Base-by-base conservation (phyloP, 371 early-diverging fungal genomes). In the Thermomucor indicae-seudaticae region DNA sequence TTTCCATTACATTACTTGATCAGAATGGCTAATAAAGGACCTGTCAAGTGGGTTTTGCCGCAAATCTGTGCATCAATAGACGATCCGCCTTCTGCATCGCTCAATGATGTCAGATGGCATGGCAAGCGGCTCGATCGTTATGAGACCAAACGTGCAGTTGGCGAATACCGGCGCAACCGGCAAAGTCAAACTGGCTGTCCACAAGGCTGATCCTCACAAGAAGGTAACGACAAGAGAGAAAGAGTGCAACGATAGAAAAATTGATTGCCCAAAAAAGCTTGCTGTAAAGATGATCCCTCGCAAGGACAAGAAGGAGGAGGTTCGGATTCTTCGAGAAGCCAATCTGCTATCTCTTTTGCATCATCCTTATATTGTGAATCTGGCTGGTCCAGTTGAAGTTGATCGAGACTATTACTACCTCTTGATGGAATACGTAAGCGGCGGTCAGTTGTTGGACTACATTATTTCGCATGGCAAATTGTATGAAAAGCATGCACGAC, bases 141-240 rank as follows among this genome's bases (percentile, higher is more conserved):
- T n/a, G 37, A 47, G n/a, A 22, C 47, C 10, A 47, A 47, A 8
- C 47, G 47, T n/a, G 20, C 32, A 4, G 30, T 91, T 12, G 91
- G 90, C 14, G 79, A 85, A 44, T 97, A 90, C 62, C 34, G 99
- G 99, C 19, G 88, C 89, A 39, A 94, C 93, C 83, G 92, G 93
- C 47, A 91, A 91, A 63, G 99, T 98, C 52, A 93, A 95, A 62
- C 75, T 95, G 20, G 97, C 88, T 23, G 67, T 88, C 12, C 86
- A 93, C 58, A 77, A 78, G 39, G 32, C 30, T 17, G 68, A 83
- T 27, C 88, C 82, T 28, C 84, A 84, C 29, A 83, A 87, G 58
- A 83, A 83, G 71, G 94, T 93, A 67, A 70, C 55, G 20, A 8
- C 7, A 42, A 19, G 42, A 23, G 22, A 22, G 43, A 10, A 43